These are phyloP conservation scores for Mucor circinelloides DNA, from an alignment of 371 early-diverging fungal species.

Conservation along the genomic window DNA sequence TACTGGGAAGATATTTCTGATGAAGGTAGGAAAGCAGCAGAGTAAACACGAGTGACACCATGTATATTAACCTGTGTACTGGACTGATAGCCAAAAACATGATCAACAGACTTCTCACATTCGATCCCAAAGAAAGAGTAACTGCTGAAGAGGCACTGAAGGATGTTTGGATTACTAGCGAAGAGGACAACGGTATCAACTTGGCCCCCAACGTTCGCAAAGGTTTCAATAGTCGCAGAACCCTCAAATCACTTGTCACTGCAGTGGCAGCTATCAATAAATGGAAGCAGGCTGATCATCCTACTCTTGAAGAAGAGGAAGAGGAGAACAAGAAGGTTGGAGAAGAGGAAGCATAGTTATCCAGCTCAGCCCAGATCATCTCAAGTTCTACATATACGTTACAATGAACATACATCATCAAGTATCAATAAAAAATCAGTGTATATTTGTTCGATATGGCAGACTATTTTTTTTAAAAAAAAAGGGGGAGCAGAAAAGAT, in stretches of 20 bases:
- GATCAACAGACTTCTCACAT: conserved; percentile 66
- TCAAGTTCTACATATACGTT: too few species aligned
- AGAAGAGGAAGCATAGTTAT: not conserved
- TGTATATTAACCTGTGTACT: not conserved
- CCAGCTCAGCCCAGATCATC: too few species aligned
- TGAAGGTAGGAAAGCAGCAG: conserved; percentile 37
- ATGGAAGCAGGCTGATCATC: conserved; percentile 6
- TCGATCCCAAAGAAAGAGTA: conserved; percentile 67
- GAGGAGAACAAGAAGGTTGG: not conserved
- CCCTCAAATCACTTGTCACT: conserved; percentile 28
- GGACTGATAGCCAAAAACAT: conserved; percentile 72
- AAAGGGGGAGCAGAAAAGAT: not conserved
- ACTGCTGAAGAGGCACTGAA: conserved; percentile 75
- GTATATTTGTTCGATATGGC: too few species aligned
- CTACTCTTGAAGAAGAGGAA: not conserved
- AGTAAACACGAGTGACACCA: not conserved
- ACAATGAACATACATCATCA: not conserved
- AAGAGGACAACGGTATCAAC: conserved; percentile 19
- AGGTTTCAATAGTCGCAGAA: conserved; percentile 28
- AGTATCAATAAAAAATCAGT: too few species aligned
- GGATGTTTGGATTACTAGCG: conserved; percentile 65
- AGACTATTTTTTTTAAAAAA: too few species aligned
- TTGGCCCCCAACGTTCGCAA: conserved; percentile 36
- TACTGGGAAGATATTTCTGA: conserved; percentile 80
- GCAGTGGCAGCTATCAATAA: conserved; percentile 27